phyloP scores from a whole-genome alignment of 2,329 filamentous ascomycete genomes.

The Calonectria naviculata region DNA sequence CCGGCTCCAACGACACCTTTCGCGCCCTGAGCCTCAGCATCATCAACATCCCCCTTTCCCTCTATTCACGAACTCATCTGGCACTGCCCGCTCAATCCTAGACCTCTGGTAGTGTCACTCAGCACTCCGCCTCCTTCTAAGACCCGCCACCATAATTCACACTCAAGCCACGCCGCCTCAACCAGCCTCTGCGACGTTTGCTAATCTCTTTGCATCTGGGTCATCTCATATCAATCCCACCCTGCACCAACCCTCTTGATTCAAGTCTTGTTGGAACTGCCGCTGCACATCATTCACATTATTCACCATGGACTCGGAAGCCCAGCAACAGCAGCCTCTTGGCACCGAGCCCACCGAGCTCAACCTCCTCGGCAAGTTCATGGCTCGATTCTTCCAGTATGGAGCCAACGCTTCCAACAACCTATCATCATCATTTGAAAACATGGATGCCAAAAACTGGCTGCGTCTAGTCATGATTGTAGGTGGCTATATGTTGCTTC shows the following conservation, averaged over 20 bases:
- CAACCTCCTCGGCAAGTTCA: constrained; percentile 47
- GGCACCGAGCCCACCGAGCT: constrained; percentile 42
- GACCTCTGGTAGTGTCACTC: background rate
- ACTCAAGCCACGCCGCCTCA: constrained; percentile 1
- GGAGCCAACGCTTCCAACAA: constrained; percentile 59
- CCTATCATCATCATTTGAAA: constrained; percentile 58
- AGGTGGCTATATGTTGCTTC: constrained; percentile 78
- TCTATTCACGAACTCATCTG: background rate
- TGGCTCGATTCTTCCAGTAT: constrained; percentile 47
- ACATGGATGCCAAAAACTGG: constrained; percentile 64
- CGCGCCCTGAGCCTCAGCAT: constrained; percentile 20
- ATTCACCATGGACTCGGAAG: constrained; percentile 36
- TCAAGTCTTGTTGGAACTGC: background rate
- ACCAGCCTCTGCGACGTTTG: constrained; percentile 10
- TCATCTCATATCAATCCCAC: background rate
- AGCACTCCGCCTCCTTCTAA: constrained; percentile 3
- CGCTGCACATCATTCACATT: background rate
- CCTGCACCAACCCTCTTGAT: background rate
- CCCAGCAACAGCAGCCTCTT: constrained; percentile 40
- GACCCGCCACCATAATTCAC: constrained; percentile 1
- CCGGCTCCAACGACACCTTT: constrained; percentile 27
- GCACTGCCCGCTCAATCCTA: background rate
- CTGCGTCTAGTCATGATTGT: constrained; percentile 79
- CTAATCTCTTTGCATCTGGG: background rate
- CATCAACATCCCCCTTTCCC: background rate